Percentiles rank a stretch among this genome's conserved stretches.
phyloP scores from a whole-genome alignment of 2,329 filamentous ascomycete species.

The Myrmaecium sp. region DNA sequence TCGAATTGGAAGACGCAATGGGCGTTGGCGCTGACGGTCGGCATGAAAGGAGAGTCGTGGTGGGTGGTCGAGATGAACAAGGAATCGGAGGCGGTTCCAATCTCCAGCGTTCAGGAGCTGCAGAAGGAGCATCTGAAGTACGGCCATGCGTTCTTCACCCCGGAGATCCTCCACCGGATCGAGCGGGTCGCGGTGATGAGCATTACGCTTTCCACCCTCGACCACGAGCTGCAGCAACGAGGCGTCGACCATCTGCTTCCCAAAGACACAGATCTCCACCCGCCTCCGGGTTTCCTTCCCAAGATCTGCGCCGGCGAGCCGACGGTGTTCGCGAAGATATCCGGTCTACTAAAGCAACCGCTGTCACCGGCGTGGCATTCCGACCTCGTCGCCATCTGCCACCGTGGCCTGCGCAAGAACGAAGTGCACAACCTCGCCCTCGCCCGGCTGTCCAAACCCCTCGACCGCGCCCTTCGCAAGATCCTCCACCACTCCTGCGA shows the following conservation, averaged over 20 bases:
- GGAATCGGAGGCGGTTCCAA: slow-evolving; percentile 8
- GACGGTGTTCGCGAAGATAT: no score
- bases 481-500: slow-evolving; percentile 28
- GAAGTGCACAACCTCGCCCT: not conserved
- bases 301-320: no score
- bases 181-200: slow-evolving; percentile 23
- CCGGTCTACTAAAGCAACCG: slow-evolving; percentile 2
- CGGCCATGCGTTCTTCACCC: slow-evolving; percentile 8
- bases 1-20: slow-evolving; percentile 56
- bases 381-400: slow-evolving; percentile 3
- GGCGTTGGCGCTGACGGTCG: slow-evolving; percentile 44
- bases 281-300: no score
- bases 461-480: slow-evolving; percentile 1
- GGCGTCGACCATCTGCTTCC: no score
- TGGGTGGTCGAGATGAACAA: slow-evolving; percentile 16
- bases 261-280: no score
- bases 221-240: slow-evolving; percentile 2
- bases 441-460: slow-evolving; percentile 2
- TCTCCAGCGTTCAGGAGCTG: slow-evolving; percentile 14
- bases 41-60: slow-evolving; percentile 19
- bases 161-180: slow-evolving; percentile 15
- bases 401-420: slow-evolving; percentile 1
- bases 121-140: slow-evolving; percentile 1
- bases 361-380: not conserved
- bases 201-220: slow-evolving; percentile 6